Evolutionary conservation across 1,284 basidiomycete genomes (phyloP), one percentile per base, ranked within the genome.

Genomic region (Vanrija humicola): DNA sequence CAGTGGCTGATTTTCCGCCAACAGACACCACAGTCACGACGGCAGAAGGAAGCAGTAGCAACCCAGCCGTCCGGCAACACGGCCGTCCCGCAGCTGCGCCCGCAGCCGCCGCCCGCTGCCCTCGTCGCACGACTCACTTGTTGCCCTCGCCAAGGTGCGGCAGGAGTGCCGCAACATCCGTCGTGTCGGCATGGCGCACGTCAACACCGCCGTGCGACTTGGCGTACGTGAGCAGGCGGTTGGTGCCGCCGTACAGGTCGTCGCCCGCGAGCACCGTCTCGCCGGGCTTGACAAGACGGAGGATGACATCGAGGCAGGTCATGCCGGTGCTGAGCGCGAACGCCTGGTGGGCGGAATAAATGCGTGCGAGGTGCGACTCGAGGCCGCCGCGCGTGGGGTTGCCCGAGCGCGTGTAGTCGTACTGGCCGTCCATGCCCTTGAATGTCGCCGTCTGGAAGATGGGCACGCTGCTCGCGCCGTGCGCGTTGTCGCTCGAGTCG

Each of bases 381-480:
- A 97, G 83, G 78, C 95, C 92, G 62, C 86, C 93, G 66, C 96
- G 83, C 4, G 96, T 98, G 1, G 96, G 96, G 77, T 99, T 99
- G 28, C 96, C 96, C 65, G 89, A 92, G 58, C 96, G 83, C 16
- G 89, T 84, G 77, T 98, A 99, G 78, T 98, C 96, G 73, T 92
- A 97, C 28, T 64, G 62, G 49, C 89, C 90, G 23, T 83, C 83
- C 50, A 96, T 80, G 48, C 96, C 96, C 79, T 98, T 98, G 85
- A 99, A 99, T 1, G 96, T 98, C 19, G 96, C 87, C 1, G 90
- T 89, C 80, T 98, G 94, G 79, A 98, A 98, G 76, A 99, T 98
- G 19, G 96, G 96, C 0, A 96, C 89, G 10, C 87, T 89, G 61
- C 89, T 92, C 55, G 91, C 87, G 42, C 92, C 93, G 74, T 95